A percentile compares a stretch with the other conserved stretches of the same genome.
phyloP scores from a whole-genome alignment of 1,284 basidiomycete genomes.

The Naganishia sp. region DNA sequence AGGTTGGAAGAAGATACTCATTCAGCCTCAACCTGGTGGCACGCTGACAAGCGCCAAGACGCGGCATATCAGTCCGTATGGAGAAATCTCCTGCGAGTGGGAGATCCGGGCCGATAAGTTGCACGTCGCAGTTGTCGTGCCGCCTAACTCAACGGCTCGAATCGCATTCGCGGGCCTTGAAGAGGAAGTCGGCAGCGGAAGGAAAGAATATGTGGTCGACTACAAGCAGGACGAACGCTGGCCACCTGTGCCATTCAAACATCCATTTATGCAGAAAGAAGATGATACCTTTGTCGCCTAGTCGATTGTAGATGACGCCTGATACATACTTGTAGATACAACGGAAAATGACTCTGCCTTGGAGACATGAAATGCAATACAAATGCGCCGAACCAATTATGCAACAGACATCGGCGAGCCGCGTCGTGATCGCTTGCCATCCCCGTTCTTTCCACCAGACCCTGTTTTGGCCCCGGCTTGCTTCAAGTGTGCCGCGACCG shows the following conservation, averaged over 20 bases:
- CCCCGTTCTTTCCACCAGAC: slow-evolving; percentile 5
- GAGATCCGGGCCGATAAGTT: slow-evolving; percentile 34
- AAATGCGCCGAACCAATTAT: background rate
- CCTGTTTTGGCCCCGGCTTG: slow-evolving; percentile 16
- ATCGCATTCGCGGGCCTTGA: slow-evolving; percentile 37
- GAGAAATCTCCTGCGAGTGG: slow-evolving; percentile 35
- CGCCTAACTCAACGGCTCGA: slow-evolving; percentile 40
- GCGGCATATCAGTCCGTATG: slow-evolving; percentile 24
- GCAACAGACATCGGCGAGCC: slow-evolving; percentile 23
- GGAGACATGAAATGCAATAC: background rate
- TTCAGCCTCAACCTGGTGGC: slow-evolving; percentile 47
- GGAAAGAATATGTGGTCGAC: slow-evolving; percentile 34
- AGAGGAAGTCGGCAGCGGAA: slow-evolving; percentile 38
- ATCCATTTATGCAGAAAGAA: slow-evolving; percentile 9
- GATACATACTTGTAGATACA: background rate
- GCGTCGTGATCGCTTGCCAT: slow-evolving; percentile 18
- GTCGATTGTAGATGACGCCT: background rate
- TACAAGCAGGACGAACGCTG: slow-evolving; percentile 37
- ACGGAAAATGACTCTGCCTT: background rate
- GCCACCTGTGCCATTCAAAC: slow-evolving; percentile 36
- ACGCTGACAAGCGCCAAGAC: slow-evolving; percentile 42
- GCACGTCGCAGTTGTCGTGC: slow-evolving; percentile 38
- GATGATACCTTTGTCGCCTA: slow-evolving; percentile 12
- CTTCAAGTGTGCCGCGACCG: background rate
- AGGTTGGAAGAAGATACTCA: slow-evolving; percentile 41